Evolutionary conservation across 495 filamentous ascomycete genomes (phyloP), one percentile per base, ranked within the genome.

Genomic region (Annulohypoxylon maeteangense): DNA sequence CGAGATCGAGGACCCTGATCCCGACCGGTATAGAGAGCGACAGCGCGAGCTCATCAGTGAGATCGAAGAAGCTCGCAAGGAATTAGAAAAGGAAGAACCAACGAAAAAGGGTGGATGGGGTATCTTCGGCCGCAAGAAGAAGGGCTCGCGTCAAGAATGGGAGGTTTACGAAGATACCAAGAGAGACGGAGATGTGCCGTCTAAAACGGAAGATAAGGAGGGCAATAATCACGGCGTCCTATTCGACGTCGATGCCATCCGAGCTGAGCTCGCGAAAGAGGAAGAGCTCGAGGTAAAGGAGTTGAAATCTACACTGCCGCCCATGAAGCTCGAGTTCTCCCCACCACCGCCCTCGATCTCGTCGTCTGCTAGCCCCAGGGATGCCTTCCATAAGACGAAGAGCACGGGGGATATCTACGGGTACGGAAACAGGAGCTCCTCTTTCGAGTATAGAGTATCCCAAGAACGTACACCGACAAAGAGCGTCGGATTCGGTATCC

Each of bases 1-100:
- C 1, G 95, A 99, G 78, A 98, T 99, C 56, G 95, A 98, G 72
- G 96, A 99, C 68, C 93, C 96, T 1, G 95, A 99, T 74, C 95
- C 95, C 3, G 96, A 98, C 4, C 93, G 95, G 65, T 94, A 98
- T 76, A 83, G 87, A 54, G 88, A 94, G 77, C 86, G 94, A 27
- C 95, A 99, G 80, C 86, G 92, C 36, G 95, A 99, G 78, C 85
- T 99, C 51, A 97, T 99, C 75, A 92, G 90, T 68, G 95, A 99
- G 79, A 95, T 99, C 36, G 95, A 99, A 70, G 94, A 97, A 75
- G 96, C 95, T 10, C 87, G 95, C 18, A 94, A 91, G 70, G 90
- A 94, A 72, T 85, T 95, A 7, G 93, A 97, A 75, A 87, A 87
- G 69, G 84, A 86, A 61, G 82, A 84, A 23, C 81, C 82, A 47